Evolutionary conservation across 2,329 filamentous ascomycete genomes (phyloP).

Genomic region (Alternaria brassicae): DNA sequence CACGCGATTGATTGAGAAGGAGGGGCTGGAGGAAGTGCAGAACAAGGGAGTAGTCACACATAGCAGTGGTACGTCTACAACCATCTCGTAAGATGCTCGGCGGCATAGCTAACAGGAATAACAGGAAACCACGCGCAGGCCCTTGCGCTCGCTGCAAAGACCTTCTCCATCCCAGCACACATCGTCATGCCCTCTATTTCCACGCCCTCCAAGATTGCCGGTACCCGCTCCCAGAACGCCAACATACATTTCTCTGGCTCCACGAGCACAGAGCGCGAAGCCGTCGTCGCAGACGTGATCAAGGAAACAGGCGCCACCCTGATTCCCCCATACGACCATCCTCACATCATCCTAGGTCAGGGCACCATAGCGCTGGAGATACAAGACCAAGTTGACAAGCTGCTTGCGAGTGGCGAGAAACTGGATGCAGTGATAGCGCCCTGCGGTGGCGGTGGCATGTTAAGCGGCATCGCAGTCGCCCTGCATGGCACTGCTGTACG

Average conservation of each 20-base stretch:
- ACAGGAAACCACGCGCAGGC: conserved; percentile 94
- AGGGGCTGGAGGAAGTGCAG: conserved; percentile 50
- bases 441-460: conserved; percentile 86
- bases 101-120: neutral
- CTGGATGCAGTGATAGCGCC: conserved; percentile 73
- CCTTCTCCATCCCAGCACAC: conserved; percentile 76
- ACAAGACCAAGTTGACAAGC: conserved; percentile 70
- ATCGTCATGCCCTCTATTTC: conserved; percentile 93
- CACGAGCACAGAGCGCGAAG: conserved; percentile 81
- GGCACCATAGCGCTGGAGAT: conserved; percentile 89
- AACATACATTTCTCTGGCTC: conserved; percentile 81
- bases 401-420: conserved; percentile 52
- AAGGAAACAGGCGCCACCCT: conserved; percentile 76
- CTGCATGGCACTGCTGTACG: conserved; percentile 72
- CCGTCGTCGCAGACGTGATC: conserved; percentile 73
- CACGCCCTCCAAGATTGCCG: conserved; percentile 84
- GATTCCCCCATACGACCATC: conserved; percentile 91
- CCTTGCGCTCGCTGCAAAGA: conserved; percentile 80
- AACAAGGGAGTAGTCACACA: conserved; percentile 84
- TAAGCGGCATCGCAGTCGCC: conserved; percentile 81
- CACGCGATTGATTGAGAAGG: conserved; percentile 69
- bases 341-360: conserved; percentile 89
- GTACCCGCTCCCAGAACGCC: conserved; percentile 79
- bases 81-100: neutral
- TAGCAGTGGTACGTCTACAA: conserved; percentile 71